Percentiles rank a stretch among this genome's conserved stretches.
phyloP scores from a whole-genome alignment of 1,139 yeast genomes.

The Pichia sp. region DNA sequence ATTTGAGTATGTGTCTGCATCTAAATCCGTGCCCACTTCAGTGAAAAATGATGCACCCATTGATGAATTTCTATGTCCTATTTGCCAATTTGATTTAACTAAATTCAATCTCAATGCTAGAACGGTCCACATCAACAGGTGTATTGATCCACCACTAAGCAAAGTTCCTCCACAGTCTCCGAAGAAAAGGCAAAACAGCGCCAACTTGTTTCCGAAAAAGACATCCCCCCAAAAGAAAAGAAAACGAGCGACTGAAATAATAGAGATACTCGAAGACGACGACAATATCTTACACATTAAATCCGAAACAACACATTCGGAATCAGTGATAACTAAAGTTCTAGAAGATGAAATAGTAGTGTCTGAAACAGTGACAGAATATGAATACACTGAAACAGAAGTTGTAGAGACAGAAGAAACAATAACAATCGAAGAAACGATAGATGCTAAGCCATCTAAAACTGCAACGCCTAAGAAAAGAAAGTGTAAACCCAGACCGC shows the following conservation, averaged over 20 bases:
- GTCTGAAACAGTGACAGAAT: too few relatives aligned
- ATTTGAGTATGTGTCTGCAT: constrained; percentile 4
- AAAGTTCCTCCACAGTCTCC: not conserved
- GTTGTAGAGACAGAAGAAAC: not conserved
- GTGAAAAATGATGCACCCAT: not conserved
- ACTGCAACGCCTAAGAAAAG: constrained; percentile 2
- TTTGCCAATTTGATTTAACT: constrained; percentile 43
- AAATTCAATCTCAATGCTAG: constrained; percentile 40
- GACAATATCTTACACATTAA: too few relatives aligned
- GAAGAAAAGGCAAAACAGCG: not conserved
- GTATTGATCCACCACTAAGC: constrained; percentile 33
- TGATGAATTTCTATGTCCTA: constrained; percentile 43
- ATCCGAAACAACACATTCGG: too few relatives aligned
- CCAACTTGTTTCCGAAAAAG: too few relatives aligned
- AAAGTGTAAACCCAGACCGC: constrained; percentile 35
- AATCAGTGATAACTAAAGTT: too few relatives aligned
- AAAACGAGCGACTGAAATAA: not conserved
- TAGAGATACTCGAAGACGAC: not conserved
- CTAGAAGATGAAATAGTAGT: too few relatives aligned
- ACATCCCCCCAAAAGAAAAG: not conserved
- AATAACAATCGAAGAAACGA: not conserved
- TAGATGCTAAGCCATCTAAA: constrained; percentile 1
- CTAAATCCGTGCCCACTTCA: not conserved
- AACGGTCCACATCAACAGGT: constrained; percentile 58
- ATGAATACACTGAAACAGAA: too few relatives aligned